Evolutionary conservation across 306 rosid genomes (phyloP), one percentile per base, ranked within the genome.

Genomic region (Quercus alba): DNA sequence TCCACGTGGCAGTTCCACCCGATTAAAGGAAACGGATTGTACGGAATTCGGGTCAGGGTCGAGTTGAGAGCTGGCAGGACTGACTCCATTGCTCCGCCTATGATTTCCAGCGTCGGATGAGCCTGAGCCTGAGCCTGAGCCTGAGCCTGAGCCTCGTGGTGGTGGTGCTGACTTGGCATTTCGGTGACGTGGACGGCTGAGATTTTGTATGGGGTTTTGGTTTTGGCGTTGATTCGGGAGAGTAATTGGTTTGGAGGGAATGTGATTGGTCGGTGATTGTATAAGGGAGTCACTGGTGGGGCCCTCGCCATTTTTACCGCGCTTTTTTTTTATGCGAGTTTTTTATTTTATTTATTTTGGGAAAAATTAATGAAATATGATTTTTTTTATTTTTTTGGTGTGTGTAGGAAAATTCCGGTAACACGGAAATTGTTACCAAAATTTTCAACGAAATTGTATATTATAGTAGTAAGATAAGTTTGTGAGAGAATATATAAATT

Each of bases 1-100:
- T 95, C 99, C 21, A 87, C 20, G 80, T 93, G 99, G 90, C 94
- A 72, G 81, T 86, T 90, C 81, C 81, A 88, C 25, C 80, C 90
- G 66, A 95, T 10, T 46, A 89, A 0, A 1, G 98, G 94, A 78
- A 80, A 91, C 1, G 94, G 87, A 11, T 49, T 38, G 84, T 91
- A 93, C 23, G 95, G 92, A 9, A 41, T 0, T 41, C 76, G 85
- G 66, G 77, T 3, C 49, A 92, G 61, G 73, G 81, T 15, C 17
- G 54, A 49, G 15, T 81, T 28, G 33, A 93, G 80, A 62, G 78
- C 79, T 3, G 91, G 84, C 18, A 89, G 92, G 85, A 92, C 85
- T 0, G 86, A 79, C 52, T 87, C 81, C 8, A 54, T 79, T 14
- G 83, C 97, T 12, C 90, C 54, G 54, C 54, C 54, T 41, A 86